Percentiles rank a stretch among this genome's conserved stretches.
phyloP scores from a whole-genome alignment of 345 rosid species.

The Populus tremula region DNA sequence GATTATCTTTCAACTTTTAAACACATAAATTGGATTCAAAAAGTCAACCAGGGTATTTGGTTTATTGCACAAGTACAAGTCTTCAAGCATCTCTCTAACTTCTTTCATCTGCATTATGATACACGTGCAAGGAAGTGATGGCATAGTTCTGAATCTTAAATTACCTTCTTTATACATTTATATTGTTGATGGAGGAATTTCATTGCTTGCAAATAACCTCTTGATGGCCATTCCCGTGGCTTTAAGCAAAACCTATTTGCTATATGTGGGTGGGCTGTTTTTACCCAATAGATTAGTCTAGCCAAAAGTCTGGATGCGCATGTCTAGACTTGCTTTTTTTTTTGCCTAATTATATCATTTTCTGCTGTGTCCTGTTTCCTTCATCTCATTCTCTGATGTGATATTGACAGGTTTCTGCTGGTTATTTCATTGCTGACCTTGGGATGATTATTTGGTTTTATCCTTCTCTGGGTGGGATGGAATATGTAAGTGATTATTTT shows the following conservation, averaged over 20 bases:
- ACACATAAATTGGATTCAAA: too few relatives aligned
- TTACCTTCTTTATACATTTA: not conserved
- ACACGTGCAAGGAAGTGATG: not conserved
- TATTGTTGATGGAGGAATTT: not conserved
- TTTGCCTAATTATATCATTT: not conserved
- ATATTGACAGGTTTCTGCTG: slow-evolving; percentile 69
- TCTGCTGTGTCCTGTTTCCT: not conserved
- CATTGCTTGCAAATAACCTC: not conserved
- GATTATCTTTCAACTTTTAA: not conserved
- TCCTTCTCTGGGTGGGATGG: slow-evolving; percentile 84
- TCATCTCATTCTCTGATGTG: not conserved
- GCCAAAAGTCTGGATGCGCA: not conserved
- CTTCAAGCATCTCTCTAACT: not conserved
- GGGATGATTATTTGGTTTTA: slow-evolving; percentile 76
- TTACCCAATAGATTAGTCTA: not conserved
- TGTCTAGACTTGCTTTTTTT: not conserved
- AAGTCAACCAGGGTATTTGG: not conserved
- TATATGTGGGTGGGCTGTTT: not conserved
- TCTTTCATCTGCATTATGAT: not conserved
- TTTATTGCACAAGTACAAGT: not conserved
- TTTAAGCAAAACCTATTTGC: not conserved
- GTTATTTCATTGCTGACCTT: slow-evolving; percentile 79
- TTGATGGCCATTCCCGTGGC: not conserved
- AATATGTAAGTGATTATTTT: slow-evolving; percentile 59
- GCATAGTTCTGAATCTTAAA: not conserved